phyloP scores from a whole-genome alignment of 2,329 filamentous ascomycete genomes.

The Myriosclerotinia scirpicola region DNA sequence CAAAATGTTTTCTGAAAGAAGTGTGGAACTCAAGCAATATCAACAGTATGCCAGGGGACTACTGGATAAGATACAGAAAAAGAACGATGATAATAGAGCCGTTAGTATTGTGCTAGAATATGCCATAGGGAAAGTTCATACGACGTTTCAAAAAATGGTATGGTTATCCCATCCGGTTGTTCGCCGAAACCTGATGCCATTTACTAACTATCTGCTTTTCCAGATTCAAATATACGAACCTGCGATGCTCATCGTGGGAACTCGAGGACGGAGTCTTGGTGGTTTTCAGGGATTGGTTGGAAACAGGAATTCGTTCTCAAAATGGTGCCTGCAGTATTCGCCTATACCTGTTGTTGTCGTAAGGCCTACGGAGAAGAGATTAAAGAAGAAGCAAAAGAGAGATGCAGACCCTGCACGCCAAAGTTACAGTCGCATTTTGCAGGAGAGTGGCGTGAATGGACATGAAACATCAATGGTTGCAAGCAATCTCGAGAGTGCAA shows the following conservation, averaged over 20 bases:
- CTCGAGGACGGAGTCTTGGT: slow-evolving; percentile 64
- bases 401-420: slow-evolving; percentile 61
- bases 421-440: slow-evolving; percentile 65
- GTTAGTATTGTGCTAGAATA: slow-evolving; percentile 72
- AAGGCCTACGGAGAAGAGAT: slow-evolving; percentile 65
- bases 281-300: slow-evolving; percentile 69
- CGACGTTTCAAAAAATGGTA: slow-evolving; percentile 74
- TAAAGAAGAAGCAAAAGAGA: slow-evolving; percentile 71
- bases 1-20: slow-evolving; percentile 60
- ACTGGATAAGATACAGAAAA: slow-evolving; percentile 64
- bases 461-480: slow-evolving; percentile 39
- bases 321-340: slow-evolving; percentile 73
- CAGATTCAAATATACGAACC: slow-evolving; percentile 74
- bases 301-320: slow-evolving; percentile 62
- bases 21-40: slow-evolving; percentile 61
- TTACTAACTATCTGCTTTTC: slow-evolving; percentile 26
- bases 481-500: slow-evolving; percentile 35
- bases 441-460: slow-evolving; percentile 50
- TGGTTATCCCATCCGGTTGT: slow-evolving; percentile 32
- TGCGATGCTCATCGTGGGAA: slow-evolving; percentile 70
- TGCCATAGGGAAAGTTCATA: slow-evolving; percentile 69
- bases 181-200: neutral
- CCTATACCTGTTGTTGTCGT: slow-evolving; percentile 75
- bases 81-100: slow-evolving; percentile 69
- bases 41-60: slow-evolving; percentile 63